These are phyloP conservation scores for Trichoderma asperelloides DNA, from an alignment of 495 filamentous ascomycete genomes.

Conservation along the genomic window DNA sequence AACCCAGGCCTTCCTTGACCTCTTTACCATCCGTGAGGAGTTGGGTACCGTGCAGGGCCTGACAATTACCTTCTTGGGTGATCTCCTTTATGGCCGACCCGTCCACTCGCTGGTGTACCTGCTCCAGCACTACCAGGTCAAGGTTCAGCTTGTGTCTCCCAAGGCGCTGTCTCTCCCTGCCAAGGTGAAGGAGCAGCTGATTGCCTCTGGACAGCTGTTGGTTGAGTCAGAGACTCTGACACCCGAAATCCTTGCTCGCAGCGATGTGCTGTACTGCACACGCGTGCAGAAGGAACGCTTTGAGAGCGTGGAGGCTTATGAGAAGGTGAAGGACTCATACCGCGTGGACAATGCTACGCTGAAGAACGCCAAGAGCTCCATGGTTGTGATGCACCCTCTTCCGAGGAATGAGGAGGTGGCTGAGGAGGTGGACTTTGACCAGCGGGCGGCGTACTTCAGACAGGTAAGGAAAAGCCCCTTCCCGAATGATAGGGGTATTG, in stretches of 20 bases:
- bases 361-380: constrained; percentile 80
- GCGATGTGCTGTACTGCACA: constrained; percentile 92
- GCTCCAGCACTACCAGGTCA: constrained; percentile 87
- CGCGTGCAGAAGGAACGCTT: constrained; percentile 96
- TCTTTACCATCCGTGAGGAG: constrained; percentile 97
- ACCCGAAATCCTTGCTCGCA: constrained; percentile 69
- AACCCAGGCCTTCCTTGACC: constrained; percentile 95
- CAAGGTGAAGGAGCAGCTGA: constrained; percentile 60
- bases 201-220: constrained; percentile 63
- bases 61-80: constrained; percentile 91
- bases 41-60: constrained; percentile 87
- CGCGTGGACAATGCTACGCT: constrained; percentile 84
- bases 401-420: constrained; percentile 86
- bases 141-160: constrained; percentile 84
- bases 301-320: constrained; percentile 65
- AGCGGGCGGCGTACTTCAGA: constrained; percentile 95
- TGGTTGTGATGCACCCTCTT: constrained; percentile 91
- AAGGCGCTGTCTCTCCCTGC: constrained; percentile 65
- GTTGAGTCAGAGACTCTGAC: constrained; percentile 69
- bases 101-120: constrained; percentile 92
- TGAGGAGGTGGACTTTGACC: constrained; percentile 96
- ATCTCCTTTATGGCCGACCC: constrained; percentile 84
- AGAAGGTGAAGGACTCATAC: constrained; percentile 77
- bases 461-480: constrained; percentile 62
- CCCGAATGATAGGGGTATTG: not conserved